Evolutionary conservation across 2,329 filamentous ascomycete genomes (phyloP), one percentile per base, ranked within the genome.

Genomic region (Aspergillus floridensis): DNA sequence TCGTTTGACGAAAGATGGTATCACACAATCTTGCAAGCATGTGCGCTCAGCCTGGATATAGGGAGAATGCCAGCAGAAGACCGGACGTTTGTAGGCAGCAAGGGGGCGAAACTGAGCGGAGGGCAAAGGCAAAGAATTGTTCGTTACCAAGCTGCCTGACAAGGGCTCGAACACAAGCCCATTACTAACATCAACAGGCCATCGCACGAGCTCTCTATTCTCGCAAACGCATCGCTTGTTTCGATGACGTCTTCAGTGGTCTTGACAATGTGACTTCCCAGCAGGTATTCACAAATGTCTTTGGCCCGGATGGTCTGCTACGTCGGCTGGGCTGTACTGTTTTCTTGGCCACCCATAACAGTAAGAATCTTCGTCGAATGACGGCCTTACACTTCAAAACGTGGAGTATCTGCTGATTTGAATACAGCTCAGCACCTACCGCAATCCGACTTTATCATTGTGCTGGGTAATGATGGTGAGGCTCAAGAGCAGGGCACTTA

Each of bases 51-150:
- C 38, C 16, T 53, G 1, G 73, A 76, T 62, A 49, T 76, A 5
- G 59, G 62, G 47, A 62, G 65, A n/a, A 63, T 75, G 52, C 57
- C 70, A 3, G 51, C 60, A 0, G 66, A 69, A 0, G 71, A 70
- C 41, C 63, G 74, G 26, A 79, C 77, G 10, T 59, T 71, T 29
- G 73, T 79, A 29, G 79, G 79, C 5, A 79, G 75, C 53, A 76
- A 76, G 63, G 79, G 79, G 26, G 70, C 75, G 51, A 71, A 73
- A 49, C 66, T 81, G 22, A 80, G 78, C 61, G 79, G 79, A 56
- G 79, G 79, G 7, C 79, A 81, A 57, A 78, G 72, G 61, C 76
- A 80, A 60, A 72, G 79, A 60, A 71, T 80, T 48, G 65, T 65
- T 7, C 54, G 63, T 62, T 24, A 16, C 12, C 3, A 14, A 19